These are phyloP conservation scores for Gentiana dahurica DNA, from an alignment of 257 asterid species.

Conservation along the genomic window DNA sequence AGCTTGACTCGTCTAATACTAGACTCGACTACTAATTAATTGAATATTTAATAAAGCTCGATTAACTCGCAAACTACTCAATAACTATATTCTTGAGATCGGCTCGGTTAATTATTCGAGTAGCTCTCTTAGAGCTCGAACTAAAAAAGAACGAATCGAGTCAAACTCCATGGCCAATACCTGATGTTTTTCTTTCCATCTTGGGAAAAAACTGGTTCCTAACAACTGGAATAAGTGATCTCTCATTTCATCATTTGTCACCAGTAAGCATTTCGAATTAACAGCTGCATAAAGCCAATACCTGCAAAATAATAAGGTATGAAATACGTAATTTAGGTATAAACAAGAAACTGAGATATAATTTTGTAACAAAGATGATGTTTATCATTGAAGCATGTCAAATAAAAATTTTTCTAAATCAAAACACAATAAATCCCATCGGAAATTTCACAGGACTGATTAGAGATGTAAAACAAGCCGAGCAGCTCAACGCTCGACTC, in stretches of 20 bases:
- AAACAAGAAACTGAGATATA: neutral
- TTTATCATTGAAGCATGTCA: neutral
- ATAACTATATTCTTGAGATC: no score
- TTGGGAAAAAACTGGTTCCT: conserved; percentile 76
- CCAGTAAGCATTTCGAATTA: conserved; percentile 70
- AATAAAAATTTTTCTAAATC: no score
- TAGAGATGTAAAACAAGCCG: neutral
- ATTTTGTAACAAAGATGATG: neutral
- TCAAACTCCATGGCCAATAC: conserved; percentile 16
- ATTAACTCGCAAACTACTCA: no score
- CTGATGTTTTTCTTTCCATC: conserved; percentile 99
- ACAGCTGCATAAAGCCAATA: conserved; percentile 99
- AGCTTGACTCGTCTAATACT: no score
- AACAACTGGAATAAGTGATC: conserved; percentile 87
- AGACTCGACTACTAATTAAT: no score
- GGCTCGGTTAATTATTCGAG: no score
- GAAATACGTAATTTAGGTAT: neutral
- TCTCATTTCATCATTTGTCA: conserved; percentile 98
- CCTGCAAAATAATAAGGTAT: conserved; percentile 26
- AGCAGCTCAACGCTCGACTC: neutral
- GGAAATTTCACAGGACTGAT: neutral
- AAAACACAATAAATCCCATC: neutral
- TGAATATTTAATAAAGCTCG: no score
- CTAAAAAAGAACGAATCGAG: no score
- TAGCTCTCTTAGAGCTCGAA: no score